phyloP scores from a whole-genome alignment of 2,329 filamentous ascomycete species.

The Teratosphaeria zuluensis region DNA sequence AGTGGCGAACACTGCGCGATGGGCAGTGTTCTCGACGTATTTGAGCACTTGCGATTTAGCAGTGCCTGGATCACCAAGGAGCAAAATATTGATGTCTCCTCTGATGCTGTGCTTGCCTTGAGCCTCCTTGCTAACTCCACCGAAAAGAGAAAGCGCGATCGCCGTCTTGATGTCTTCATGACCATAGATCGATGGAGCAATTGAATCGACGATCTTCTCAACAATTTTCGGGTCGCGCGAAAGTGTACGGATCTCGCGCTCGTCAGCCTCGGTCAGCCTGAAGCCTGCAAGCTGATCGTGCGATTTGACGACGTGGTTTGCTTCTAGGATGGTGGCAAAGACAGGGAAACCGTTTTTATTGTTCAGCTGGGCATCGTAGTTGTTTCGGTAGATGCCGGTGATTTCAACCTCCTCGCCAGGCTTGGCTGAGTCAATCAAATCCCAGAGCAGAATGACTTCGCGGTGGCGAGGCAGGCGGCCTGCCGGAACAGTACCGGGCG shows the following conservation, averaged over 20 bases:
- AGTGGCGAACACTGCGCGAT: slow-evolving; percentile 92
- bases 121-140: slow-evolving; percentile 85
- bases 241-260: slow-evolving; percentile 79
- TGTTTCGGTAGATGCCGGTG: slow-evolving; percentile 94
- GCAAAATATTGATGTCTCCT: slow-evolving; percentile 94
- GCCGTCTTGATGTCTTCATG: slow-evolving; percentile 97
- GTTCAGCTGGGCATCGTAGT: slow-evolving; percentile 94
- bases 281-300: slow-evolving; percentile 97
- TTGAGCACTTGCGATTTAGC: slow-evolving; percentile 97
- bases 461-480: slow-evolving; percentile 86
- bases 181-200: slow-evolving; percentile 95
- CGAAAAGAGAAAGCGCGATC: slow-evolving; percentile 85
- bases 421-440: slow-evolving; percentile 93
- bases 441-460: slow-evolving; percentile 92
- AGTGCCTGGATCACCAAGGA: slow-evolving; percentile 93
- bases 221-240: slow-evolving; percentile 83
- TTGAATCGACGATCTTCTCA: slow-evolving; percentile 84
- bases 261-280: slow-evolving; percentile 87
- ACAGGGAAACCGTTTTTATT: slow-evolving; percentile 98
- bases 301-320: slow-evolving; percentile 92
- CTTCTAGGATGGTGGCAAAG: slow-evolving; percentile 93
- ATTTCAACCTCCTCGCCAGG: slow-evolving; percentile 97
- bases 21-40: slow-evolving; percentile 94
- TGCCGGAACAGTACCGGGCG: slow-evolving; percentile 90
- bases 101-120: slow-evolving; percentile 82